Base-by-base conservation (phyloP, 2,329 filamentous ascomycete genomes). In the Neofusicoccum laricinum region DNA sequence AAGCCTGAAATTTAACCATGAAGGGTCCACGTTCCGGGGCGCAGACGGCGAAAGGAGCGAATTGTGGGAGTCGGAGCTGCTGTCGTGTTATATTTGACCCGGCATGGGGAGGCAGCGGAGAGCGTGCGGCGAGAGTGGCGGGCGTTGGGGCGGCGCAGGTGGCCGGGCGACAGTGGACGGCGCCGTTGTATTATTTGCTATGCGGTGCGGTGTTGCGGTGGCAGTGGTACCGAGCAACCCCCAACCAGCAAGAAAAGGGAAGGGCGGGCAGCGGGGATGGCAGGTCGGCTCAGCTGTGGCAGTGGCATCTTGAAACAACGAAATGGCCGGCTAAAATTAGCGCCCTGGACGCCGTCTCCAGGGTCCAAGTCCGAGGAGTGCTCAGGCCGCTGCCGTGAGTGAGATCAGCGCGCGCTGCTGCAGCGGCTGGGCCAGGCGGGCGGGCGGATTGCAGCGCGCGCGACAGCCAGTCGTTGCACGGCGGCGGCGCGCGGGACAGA, bases 261-360 rank as follows among this genome's bases (percentile, higher is more conserved):
- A 15, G 21, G 8, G n/a, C n/a, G 30, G n/a, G 10, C 7, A 25
- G 49, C 49, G 36, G 53, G 12, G 41, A 43, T 25, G 53, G 51
- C 51, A 51, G 32, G 10, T 5, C 14, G 49, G 21, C 14, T 25
- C 6, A 17, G 17, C 19, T 43, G 55, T 46, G 55, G 30, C 30
- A 46, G 30, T 59, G 11, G n/a, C 41, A 48, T 45, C 25, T 46
- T 59, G 55, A 59, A 59, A 59, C 55, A 34, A 34, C 41, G n/a
- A 17, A 11, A 38, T 34, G 21, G 15, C 12, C 53, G 53, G 38
- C 53, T 58, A 59, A 46, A 46, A 36, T 59, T 59, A 59, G 55
- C 40, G 55, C 55, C 8, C 10, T 46, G 40, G 40, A 36, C 55
- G 55, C 40, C 40, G 36, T 19, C 43, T 43, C 10, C 21, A 41